Base-by-base conservation (phyloP, 208 protist genomes). In the Acanthamoeba divionensis region DNA sequence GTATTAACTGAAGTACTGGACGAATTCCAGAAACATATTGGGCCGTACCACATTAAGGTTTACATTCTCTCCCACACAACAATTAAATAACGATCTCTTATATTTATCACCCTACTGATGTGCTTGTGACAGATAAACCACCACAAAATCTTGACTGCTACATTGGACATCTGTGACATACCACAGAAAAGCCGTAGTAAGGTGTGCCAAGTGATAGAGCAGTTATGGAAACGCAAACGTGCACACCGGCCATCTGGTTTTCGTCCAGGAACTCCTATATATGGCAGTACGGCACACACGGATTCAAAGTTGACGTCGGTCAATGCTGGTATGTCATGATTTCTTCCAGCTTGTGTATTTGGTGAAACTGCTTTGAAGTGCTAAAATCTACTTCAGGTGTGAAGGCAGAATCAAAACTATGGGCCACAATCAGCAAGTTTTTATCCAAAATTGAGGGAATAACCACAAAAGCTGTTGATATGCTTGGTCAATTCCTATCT, bases 1-100 rank as follows among this genome's bases (percentile, higher is more conserved):
- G 90, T 73, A 3, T 29, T 90, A 0, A 60, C 73, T n/a, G 90
- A 92, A 36, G 60, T 92, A 0, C 71, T 92, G 66, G 83, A 92
- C 18, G 90, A 87, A 6, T 92, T 92, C 36, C 50, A 44, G 7
- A 65, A 87, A 45, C 75, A 90, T 48, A n/a, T 92, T 38, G 69
- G 67, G 4, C 29, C 38, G 2, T 87, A 62, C 26, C 87, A 77
- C 50, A 86, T 77, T 5, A 90, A 89, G 75, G 75, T 85, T 6
- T 44, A 4, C 41, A 13, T 31, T 62, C 24, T 18, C 3, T 31
- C n/a, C n/a, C n/a, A 29, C 62, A n/a, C 36, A 67, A 10, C 7
- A 12, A 41, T 67, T 18, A 29, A 15, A 18, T 7, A 12, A 12
- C 8, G 10, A 31, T 24, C n/a, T 10, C 62, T 67, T 18, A 67